Percentiles rank a stretch among this genome's conserved stretches.
These are phyloP conservation scores for Plantago ovata DNA, from an alignment of 257 asterid genomes.

Conservation along the genomic window DNA sequence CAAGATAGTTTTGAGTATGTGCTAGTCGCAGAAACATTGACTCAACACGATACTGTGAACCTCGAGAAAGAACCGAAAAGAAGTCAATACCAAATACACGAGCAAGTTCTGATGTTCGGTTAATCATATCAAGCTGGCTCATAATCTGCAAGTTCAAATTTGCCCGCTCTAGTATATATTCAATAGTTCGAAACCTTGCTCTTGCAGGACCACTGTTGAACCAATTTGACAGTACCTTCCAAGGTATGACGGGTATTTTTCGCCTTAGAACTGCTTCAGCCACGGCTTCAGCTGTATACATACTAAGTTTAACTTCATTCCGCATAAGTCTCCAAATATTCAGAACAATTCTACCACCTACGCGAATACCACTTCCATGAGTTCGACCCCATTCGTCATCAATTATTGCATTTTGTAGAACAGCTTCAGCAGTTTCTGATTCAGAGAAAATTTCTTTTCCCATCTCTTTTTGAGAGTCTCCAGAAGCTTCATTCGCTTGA, in stretches of 20 bases:
- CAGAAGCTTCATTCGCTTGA: constrained; percentile 33
- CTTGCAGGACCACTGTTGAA: constrained; percentile 82
- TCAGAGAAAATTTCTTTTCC: constrained; percentile 40
- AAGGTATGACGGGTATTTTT: constrained; percentile 68
- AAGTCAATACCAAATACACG: constrained; percentile 96
- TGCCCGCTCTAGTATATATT: constrained; percentile 63
- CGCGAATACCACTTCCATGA: constrained; percentile 95
- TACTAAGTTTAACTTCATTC: constrained; percentile 76
- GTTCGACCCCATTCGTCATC: constrained; percentile 99
- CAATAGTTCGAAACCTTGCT: constrained; percentile 78
- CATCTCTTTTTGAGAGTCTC: constrained; percentile 36
- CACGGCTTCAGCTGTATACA: constrained; percentile 83
- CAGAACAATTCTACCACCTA: constrained; percentile 90
- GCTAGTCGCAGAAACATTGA: constrained; percentile 92
- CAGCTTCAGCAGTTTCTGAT: constrained; percentile 37
- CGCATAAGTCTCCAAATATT: constrained; percentile 96
- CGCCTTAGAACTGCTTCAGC: constrained; percentile 85
- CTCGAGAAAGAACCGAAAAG: constrained; percentile 90
- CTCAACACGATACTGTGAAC: constrained; percentile 97
- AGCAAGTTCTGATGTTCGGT: constrained; percentile 98
- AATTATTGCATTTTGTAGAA: constrained; percentile 46
- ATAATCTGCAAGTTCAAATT: constrained; percentile 74
- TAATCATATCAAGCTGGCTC: constrained; percentile 87
- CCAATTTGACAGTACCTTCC: constrained; percentile 73
- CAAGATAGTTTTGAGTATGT: constrained; percentile 87